Percentiles rank a stretch among this genome's conserved stretches.
phyloP scores from a whole-genome alignment of 2,329 filamentous ascomycete genomes.

The Dactylonectria estremocensis region DNA sequence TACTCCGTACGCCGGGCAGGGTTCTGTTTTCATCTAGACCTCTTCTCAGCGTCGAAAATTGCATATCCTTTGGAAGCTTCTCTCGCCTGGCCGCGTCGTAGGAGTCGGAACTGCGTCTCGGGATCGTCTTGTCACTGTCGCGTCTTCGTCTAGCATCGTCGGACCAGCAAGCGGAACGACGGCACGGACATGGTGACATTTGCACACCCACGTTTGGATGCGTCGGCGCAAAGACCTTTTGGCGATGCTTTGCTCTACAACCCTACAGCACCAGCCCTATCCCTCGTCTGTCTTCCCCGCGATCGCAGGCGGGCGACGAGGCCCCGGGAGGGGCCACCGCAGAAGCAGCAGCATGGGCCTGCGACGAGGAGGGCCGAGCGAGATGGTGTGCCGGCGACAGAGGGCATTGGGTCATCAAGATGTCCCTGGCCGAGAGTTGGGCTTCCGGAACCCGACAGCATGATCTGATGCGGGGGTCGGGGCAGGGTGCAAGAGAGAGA shows the following conservation, averaged over 20 bases:
- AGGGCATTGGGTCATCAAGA: slow-evolving; percentile 13
- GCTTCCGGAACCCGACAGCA: slow-evolving; percentile 15
- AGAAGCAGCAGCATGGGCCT: slow-evolving; percentile 2
- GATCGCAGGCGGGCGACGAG: slow-evolving; percentile 20
- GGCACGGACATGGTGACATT: slow-evolving; percentile 6
- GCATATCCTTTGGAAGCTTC: neutral
- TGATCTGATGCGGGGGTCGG: slow-evolving; percentile 22
- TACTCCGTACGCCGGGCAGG: neutral
- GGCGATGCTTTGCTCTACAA: neutral
- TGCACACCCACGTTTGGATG: neutral
- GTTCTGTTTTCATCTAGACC: neutral
- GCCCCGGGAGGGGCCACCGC: neutral
- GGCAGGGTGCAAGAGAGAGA: neutral
- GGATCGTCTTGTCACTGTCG: neutral
- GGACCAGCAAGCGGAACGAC: slow-evolving; percentile 6
- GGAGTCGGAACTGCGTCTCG: neutral
- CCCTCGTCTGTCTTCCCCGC: slow-evolving; percentile 12
- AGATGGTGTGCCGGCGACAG: slow-evolving; percentile 19
- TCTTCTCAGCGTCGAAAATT: neutral
- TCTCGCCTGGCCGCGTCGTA: neutral
- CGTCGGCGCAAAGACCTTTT: slow-evolving; percentile 6
- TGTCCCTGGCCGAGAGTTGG: slow-evolving; percentile 9
- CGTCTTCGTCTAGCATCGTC: neutral
- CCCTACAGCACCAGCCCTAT: neutral
- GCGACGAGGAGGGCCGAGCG: slow-evolving; percentile 11